These are phyloP conservation scores for Phytophthora megakarya DNA, from an alignment of 352 stramenopile species.

Conservation along the genomic window DNA sequence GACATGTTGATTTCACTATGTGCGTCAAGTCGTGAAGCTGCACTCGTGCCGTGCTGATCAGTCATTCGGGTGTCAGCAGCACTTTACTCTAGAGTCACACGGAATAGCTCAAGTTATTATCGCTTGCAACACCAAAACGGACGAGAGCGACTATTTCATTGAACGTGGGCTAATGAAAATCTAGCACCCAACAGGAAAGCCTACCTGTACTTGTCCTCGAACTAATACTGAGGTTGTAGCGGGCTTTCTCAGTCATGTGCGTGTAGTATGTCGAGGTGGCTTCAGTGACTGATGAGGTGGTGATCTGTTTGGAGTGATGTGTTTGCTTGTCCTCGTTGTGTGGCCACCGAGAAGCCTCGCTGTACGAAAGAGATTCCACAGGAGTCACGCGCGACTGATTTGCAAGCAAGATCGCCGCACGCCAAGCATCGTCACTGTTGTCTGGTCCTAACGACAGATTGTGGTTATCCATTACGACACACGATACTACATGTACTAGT, in stretches of 20 bases:
- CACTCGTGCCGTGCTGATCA: constrained; percentile 14
- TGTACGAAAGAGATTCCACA: constrained; percentile 26
- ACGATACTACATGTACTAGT: too few relatives aligned
- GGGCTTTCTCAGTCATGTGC: not conserved
- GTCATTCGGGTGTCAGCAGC: not conserved
- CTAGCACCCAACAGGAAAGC: not conserved
- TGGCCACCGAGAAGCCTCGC: constrained; percentile 18
- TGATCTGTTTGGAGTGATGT: constrained; percentile 22
- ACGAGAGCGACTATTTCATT: too few relatives aligned
- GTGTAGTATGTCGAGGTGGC: not conserved
- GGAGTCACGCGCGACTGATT: constrained; percentile 30
- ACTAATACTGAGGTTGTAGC: too few relatives aligned
- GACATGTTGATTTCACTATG: constrained; percentile 27
- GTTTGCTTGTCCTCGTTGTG: constrained; percentile 16
- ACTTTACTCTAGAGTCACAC: constrained; percentile 34
- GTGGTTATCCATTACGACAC: too few relatives aligned
- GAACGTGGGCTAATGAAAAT: not conserved
- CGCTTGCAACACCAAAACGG: constrained; percentile 21
- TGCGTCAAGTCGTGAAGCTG: constrained; percentile 4
- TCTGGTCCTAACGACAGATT: too few relatives aligned
- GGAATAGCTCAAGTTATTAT: not conserved
- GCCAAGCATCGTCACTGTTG: constrained; percentile 19
- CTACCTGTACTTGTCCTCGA: too few relatives aligned
- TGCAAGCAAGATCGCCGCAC: constrained; percentile 14
- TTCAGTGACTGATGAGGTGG: constrained; percentile 8